Evolutionary conservation across 106 monocot species (phyloP).

Genomic region (Dioscorea alata): DNA sequence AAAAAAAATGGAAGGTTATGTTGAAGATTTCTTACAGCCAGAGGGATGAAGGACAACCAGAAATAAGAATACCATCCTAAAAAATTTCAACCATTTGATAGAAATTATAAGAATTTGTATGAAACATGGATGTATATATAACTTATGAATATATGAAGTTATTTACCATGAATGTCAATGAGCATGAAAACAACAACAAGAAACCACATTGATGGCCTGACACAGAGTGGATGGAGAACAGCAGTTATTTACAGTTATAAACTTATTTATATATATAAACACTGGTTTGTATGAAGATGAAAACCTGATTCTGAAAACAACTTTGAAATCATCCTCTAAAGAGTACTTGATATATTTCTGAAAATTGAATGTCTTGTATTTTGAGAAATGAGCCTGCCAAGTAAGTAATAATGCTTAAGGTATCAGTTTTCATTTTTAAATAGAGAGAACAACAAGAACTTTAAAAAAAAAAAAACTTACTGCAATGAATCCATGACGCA

Average conservation of each 20-base stretch:
- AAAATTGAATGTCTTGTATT: slow-evolving; percentile 11
- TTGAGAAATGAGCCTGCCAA: neutral
- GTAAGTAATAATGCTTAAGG: too few relatives aligned
- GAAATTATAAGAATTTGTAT: too few relatives aligned
- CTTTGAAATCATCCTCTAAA: neutral
- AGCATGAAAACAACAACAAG: too few relatives aligned
- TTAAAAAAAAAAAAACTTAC: slow-evolving; percentile 16
- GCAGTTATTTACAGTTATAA: too few relatives aligned
- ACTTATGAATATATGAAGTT: too few relatives aligned
- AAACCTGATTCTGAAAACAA: slow-evolving; percentile 22
- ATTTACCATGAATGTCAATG: too few relatives aligned
- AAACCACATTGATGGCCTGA: too few relatives aligned
- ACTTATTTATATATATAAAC: neutral
- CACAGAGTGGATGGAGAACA: too few relatives aligned
- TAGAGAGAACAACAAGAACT: too few relatives aligned
- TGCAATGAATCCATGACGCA: slow-evolving; percentile 21
- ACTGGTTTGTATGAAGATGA: neutral
- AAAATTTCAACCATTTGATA: neutral
- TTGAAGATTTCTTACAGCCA: slow-evolving; percentile 10
- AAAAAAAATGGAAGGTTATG: neutral
- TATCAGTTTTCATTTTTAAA: too few relatives aligned
- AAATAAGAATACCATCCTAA: slow-evolving; percentile 21
- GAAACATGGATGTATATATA: too few relatives aligned
- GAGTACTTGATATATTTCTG: slow-evolving; percentile 8
- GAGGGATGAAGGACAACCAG: slow-evolving; percentile 18